Percentiles rank a stretch among this genome's conserved stretches.
phyloP scores from a whole-genome alignment of 768 basidiomycete species.

The Mycena galopus region DNA sequence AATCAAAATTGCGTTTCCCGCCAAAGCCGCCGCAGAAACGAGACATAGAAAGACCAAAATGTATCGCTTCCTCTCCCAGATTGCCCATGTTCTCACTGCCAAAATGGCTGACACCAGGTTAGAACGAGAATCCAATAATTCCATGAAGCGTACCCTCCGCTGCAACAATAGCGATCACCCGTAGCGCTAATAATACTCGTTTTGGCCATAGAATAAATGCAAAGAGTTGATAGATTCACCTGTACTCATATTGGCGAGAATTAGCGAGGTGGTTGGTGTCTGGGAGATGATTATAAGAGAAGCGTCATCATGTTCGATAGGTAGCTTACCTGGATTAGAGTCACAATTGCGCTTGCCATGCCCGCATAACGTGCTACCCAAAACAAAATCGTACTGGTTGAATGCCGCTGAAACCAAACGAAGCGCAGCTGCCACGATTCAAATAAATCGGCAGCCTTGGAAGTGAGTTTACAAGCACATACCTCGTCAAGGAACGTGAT shows the following conservation, averaged over 20 bases:
- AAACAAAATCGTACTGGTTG: constrained; percentile 24
- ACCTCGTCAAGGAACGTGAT: constrained; percentile 27
- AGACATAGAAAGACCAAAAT: constrained; percentile 26
- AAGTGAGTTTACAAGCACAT: not conserved
- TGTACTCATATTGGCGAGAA: constrained; percentile 19
- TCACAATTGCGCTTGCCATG: constrained; percentile 24
- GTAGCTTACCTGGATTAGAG: constrained; percentile 14
- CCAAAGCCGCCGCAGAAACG: constrained; percentile 21
- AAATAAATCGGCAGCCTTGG: not conserved
- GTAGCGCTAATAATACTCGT: not conserved
- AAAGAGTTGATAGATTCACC: not conserved
- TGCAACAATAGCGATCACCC: constrained; percentile 19
- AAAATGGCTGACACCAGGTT: constrained; percentile 34
- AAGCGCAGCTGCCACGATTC: constrained; percentile 8
- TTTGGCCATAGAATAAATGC: not conserved
- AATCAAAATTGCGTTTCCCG: not conserved
- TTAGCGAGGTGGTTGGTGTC: constrained; percentile 16
- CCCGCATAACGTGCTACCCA: constrained; percentile 22
- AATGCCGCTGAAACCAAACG: constrained; percentile 20
- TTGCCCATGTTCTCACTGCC: constrained; percentile 41
- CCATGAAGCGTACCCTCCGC: constrained; percentile 4
- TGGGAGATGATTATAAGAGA: not conserved
- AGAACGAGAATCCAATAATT: not conserved
- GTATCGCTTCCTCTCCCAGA: constrained; percentile 36
- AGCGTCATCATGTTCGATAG: not conserved